Conservation (phyloP, 83 land plant genomes). For the Isoetes engelmannii region DNA sequence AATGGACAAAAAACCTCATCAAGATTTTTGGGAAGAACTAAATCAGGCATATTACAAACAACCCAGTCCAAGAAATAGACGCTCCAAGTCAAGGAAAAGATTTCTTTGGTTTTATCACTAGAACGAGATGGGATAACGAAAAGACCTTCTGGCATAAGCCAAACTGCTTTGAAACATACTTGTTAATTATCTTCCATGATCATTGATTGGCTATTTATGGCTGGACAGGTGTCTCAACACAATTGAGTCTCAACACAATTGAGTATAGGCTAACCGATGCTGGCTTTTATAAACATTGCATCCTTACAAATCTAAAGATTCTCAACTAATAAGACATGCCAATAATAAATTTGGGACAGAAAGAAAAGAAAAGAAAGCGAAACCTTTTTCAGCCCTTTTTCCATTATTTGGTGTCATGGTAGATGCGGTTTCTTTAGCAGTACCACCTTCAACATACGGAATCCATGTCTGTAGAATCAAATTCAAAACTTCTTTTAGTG, state of each 20-base stretch:
- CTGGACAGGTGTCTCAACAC: conserved; percentile 22
- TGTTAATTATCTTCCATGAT: conserved; percentile 2
- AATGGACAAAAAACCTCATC: too few relatives aligned
- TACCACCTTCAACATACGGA: conserved; percentile 9
- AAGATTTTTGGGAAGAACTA: too few relatives aligned
- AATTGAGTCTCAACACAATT: conserved; percentile 21
- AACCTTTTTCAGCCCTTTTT: not conserved
- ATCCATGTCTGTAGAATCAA: conserved; percentile 14
- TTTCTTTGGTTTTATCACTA: too few relatives aligned
- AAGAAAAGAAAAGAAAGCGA: not conserved
- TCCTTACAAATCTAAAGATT: not conserved
- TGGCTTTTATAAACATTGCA: conserved; percentile 12
- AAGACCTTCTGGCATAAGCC: too few relatives aligned
- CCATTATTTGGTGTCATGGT: conserved; percentile 2
- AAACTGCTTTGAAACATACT: too few relatives aligned
- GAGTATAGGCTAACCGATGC: conserved; percentile 80
- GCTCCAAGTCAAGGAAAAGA: too few relatives aligned
- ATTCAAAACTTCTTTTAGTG: not conserved
- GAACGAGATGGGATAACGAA: too few relatives aligned
- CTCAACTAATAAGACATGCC: not conserved
- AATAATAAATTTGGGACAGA: not conserved
- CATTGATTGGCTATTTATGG: conserved; percentile 50
- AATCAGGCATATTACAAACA: too few relatives aligned
- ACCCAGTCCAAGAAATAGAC: too few relatives aligned
- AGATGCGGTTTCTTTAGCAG: not conserved